Conservation (phyloP, 306 rosid species). For the Citrullus amarus region DNA sequence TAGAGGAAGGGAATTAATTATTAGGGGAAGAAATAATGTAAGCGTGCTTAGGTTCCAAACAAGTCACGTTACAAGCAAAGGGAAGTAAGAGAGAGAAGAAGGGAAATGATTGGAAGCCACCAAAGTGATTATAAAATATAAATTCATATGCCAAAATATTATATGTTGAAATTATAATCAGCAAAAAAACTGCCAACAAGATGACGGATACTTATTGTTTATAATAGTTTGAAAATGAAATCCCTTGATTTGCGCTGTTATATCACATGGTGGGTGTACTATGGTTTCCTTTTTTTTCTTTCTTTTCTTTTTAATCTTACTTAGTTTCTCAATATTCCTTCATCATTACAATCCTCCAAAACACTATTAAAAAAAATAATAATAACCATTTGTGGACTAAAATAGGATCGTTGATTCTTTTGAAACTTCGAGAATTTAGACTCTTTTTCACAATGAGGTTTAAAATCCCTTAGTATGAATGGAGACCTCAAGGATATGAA, state of each 20-base stretch:
- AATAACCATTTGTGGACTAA: neutral
- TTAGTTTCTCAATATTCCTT: neutral
- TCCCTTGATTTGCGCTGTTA: conserved; percentile 9
- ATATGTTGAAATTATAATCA: neutral
- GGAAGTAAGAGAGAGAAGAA: neutral
- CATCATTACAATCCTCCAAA: neutral
- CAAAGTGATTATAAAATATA: neutral
- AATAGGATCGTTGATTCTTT: too few relatives aligned
- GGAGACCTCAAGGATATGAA: too few relatives aligned
- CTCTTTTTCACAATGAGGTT: too few relatives aligned
- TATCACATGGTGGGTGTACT: conserved; percentile 10
- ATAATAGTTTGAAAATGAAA: neutral
- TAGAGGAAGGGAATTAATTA: neutral
- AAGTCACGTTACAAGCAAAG: conserved; percentile 2
- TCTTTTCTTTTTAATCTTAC: neutral
- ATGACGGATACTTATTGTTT: neutral
- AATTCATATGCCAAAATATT: neutral
- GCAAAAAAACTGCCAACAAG: neutral
- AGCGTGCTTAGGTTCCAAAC: conserved; percentile 10
- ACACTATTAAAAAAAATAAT: neutral
- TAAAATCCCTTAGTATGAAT: too few relatives aligned
- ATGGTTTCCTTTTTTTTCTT: neutral
- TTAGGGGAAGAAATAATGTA: neutral
- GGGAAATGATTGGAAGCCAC: conserved; percentile 4
- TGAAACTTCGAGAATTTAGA: too few relatives aligned